Evolutionary conservation across 2,329 filamentous ascomycete genomes (phyloP), one percentile per base, ranked within the genome.

Genomic region (Leptographium lundbergii): DNA sequence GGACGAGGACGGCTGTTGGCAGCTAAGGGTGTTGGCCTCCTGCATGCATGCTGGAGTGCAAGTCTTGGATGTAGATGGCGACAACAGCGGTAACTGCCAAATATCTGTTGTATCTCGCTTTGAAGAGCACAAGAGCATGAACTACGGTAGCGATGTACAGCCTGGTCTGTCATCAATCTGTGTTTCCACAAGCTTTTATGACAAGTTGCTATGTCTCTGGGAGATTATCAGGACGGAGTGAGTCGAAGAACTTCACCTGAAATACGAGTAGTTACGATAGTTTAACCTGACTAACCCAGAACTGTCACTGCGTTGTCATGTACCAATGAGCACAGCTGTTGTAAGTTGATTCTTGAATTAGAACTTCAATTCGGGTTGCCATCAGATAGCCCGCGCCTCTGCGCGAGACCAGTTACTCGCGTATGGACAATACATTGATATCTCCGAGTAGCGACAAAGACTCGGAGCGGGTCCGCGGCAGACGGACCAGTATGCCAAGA

Each of bases 41-140:
- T 96, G 94, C 68, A 97, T 97, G 92, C 88, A 96, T 74, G 89
- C 88, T 2, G 94, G 94, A 0, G 79, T 83, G 11, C 81, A 86
- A 58, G 72, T 97, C n/a, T 66, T 87, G 7, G 72, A 77, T 47
- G 66, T 82, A 22, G 61, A 65, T 11, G 68, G 73, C 32, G 67
- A 69, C 1, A 66, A 71, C 1, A 71, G 62, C 61, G 73, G 59
- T n/a, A 63, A 63, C 22, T 90, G 86, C 80, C 67, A 67, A 1
- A 85, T 94, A 60, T 74, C 79, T 51, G 76, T 92, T 1, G 64
- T 91, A 54, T 85, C 80, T 0, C 80, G 78, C 57, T 95, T 95
- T 67, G 87, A 89, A 65, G 88, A 92, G 68, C 91, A 96, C 69
- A 77, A 88, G 72, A 96, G 90, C 69, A 96, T 96, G 90, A 96